phyloP scores from a whole-genome alignment of 352 stramenopile species.

The Achlya hypogyna region DNA sequence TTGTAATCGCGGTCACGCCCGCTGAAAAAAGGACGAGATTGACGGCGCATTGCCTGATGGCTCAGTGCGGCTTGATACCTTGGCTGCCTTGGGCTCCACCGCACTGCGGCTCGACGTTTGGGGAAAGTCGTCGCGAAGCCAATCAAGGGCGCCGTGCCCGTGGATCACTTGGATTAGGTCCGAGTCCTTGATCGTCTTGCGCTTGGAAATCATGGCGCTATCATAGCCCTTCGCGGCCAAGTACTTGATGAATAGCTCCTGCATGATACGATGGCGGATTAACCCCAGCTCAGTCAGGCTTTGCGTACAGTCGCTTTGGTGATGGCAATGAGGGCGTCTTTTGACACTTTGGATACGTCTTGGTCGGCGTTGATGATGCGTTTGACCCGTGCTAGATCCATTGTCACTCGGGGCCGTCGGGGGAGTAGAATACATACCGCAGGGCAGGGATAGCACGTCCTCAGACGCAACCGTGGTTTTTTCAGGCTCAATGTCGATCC shows the following conservation, averaged over 20 bases:
- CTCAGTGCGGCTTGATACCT: not conserved
- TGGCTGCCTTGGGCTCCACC: not conserved
- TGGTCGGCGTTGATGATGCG: slow-evolving; percentile 92
- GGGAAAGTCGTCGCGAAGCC: slow-evolving; percentile 75
- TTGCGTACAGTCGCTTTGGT: slow-evolving; percentile 78
- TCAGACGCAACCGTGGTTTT: slow-evolving; percentile 17
- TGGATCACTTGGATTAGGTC: slow-evolving; percentile 76
- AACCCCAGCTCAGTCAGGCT: not conserved
- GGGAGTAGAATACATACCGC: slow-evolving; percentile 22
- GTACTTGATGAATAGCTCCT: slow-evolving; percentile 87
- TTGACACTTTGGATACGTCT: slow-evolving; percentile 86
- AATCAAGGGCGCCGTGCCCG: slow-evolving; percentile 63
- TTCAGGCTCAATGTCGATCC: slow-evolving; percentile 28
- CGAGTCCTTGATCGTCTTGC: slow-evolving; percentile 65
- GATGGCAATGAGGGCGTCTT: slow-evolving; percentile 88
- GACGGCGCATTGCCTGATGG: not conserved
- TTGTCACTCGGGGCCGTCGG: slow-evolving; percentile 48
- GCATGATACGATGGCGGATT: not conserved
- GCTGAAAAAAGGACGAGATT: slow-evolving; percentile 7
- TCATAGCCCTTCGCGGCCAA: slow-evolving; percentile 85
- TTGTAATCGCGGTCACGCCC: not conserved
- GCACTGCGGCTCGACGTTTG: not conserved
- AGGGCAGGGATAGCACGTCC: slow-evolving; percentile 6
- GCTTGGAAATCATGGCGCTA: slow-evolving; percentile 72
- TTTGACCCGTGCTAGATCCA: slow-evolving; percentile 71